Conservation (phyloP, 2,329 filamentous ascomycete species). For the Penicillium sp. region DNA sequence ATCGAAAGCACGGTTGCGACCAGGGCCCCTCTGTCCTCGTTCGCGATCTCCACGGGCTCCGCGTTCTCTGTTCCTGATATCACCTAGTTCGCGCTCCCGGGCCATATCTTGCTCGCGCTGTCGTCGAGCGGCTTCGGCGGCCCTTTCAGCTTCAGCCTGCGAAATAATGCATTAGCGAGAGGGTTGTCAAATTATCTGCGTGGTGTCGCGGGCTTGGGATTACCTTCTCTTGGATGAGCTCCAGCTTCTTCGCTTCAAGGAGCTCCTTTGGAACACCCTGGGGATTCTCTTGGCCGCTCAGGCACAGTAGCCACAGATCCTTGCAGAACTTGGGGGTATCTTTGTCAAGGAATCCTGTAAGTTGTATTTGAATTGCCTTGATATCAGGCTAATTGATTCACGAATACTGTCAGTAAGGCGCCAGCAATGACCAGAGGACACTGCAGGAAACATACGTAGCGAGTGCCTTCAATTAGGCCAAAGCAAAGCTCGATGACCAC, state of each 20-base stretch:
- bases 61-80: constrained; percentile 60
- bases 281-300: constrained; percentile 85
- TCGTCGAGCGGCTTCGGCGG: constrained; percentile 71
- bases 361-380: constrained; percentile 89
- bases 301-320: constrained; percentile 85
- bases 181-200: neutral
- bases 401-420: constrained; percentile 21
- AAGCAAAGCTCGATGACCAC: constrained; percentile 85
- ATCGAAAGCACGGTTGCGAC: constrained; percentile 35
- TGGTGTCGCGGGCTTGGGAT: neutral
- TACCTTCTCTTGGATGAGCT: constrained; percentile 94
- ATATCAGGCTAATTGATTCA: constrained; percentile 73
- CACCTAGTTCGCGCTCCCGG: constrained; percentile 69
- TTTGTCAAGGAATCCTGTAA: constrained; percentile 93
- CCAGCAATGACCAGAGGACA: neutral
- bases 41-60: neutral
- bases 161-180: constrained; percentile 9
- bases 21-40: constrained; percentile 27
- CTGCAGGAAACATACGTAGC: constrained; percentile 62
- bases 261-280: constrained; percentile 93
- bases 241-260: constrained; percentile 91
- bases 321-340: constrained; percentile 88
- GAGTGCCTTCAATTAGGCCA: constrained; percentile 68
- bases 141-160: constrained; percentile 79
- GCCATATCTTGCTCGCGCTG: constrained; percentile 70